Conservation (phyloP, 192 early-diverging fungal genomes). For the Linnemannia hyalina region DNA sequence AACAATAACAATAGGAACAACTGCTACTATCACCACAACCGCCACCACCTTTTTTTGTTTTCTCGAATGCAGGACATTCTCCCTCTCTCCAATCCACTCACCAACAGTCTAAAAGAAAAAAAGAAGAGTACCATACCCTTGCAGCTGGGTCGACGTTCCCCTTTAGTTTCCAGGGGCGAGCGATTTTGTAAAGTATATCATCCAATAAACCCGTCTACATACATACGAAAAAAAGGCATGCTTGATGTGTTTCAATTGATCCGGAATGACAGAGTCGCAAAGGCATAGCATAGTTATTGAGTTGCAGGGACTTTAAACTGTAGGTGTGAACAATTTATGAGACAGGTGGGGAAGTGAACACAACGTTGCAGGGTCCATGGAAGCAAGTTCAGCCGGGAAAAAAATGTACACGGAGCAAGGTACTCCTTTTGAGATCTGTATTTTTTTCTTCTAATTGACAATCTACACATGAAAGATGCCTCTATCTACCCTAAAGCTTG, state of each 20-base stretch:
- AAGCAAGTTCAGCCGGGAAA: not conserved
- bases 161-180: not conserved
- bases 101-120: not conserved
- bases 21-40: not conserved
- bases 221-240: not conserved
- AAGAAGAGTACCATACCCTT: conserved; percentile 17
- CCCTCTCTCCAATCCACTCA: not conserved
- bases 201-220: not conserved
- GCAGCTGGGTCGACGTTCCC: conserved; percentile 20
- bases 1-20: not conserved
- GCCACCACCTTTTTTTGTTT: not conserved
- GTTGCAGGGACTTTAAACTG: too few relatives aligned
- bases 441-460: not conserved
- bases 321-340: too few relatives aligned
- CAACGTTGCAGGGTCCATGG: not conserved
- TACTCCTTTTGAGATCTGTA: not conserved
- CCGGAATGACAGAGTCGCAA: too few relatives aligned
- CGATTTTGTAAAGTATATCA: conserved; percentile 3
- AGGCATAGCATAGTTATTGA: too few relatives aligned
- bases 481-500: conserved; percentile 26
- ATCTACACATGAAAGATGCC: not conserved
- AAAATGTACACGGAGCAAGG: not conserved
- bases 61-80: conserved; percentile 32
- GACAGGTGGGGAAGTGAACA: too few relatives aligned
- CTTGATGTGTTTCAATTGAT: not conserved